Base-by-base conservation (phyloP, 768 basidiomycete genomes). In the Mycena leptocephala region DNA sequence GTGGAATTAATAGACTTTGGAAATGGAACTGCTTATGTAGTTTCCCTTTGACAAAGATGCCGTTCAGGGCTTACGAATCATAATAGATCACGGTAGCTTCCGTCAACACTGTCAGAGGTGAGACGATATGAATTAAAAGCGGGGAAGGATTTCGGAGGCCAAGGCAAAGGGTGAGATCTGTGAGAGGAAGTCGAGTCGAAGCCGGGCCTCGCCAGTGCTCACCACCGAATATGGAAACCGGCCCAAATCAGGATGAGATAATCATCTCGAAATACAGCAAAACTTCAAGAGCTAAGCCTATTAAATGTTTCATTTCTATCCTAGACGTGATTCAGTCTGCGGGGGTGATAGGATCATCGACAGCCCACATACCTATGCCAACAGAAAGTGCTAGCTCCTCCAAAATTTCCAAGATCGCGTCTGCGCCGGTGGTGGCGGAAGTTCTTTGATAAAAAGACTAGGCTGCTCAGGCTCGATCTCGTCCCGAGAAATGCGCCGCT, bases 401-500 rank as follows among this genome's bases (percentile, higher is more conserved):
- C 74, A 78, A 66, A 75, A 76, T 53, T 58, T 75, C 77, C 74
- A 78, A 39, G 71, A 70, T 61, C 63, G 74, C 32, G 26, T 43
- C 33, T 5, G 71, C 10, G 43, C 35, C 51, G 71, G 70, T 37
- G 70, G 59, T 14, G 77, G 71, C 26, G 73, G 72, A 37, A 80
- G 30, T n/a, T 79, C 77, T 72, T 82, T 85, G 63, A 88, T 69
- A 74, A 88, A 89, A 35, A 62, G 77, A 61, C 63, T 67, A 16
- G 80, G 75, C 30, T 84, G 79, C n/a, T 79, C 11, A 7, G 73
- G 62, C 64, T 82, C 81, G 26, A 76, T 82, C 56, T 75, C 71
- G 5, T 79, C 77, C n/a, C 78, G 77, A 9, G 79, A 80, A 16
- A 85, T 82, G 87, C 89, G 90, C 39, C 85, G 86, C 72, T 87